phyloP scores from a whole-genome alignment of 495 filamentous ascomycete species.

The Aspergillus incahuasiensis region DNA sequence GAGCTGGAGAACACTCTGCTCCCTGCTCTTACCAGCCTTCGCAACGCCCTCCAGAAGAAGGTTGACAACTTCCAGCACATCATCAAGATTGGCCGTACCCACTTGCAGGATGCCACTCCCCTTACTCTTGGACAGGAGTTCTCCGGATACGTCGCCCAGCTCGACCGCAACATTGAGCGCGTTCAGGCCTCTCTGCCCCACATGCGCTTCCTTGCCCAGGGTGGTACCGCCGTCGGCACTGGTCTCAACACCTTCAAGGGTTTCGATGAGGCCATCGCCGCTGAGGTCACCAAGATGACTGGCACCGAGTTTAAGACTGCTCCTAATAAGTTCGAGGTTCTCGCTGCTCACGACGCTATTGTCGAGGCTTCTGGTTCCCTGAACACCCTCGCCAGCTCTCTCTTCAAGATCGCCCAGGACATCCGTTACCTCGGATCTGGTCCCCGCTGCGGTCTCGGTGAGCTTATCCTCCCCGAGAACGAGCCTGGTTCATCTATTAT shows the following conservation, averaged over 20 bases:
- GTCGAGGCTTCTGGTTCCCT: conserved; percentile 90
- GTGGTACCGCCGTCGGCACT: conserved; percentile 94
- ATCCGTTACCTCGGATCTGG: conserved; percentile 95
- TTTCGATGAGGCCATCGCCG: conserved; percentile 87
- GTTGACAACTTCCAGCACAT: conserved; percentile 84
- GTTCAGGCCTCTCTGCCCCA: conserved; percentile 78
- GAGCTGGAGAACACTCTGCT: conserved; percentile 85
- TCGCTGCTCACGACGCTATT: conserved; percentile 95
- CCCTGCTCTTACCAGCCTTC: conserved; percentile 74
- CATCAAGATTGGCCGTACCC: conserved; percentile 98
- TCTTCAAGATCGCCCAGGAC: conserved; percentile 98
- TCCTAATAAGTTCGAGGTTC: conserved; percentile 97
- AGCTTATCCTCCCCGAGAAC: conserved; percentile 91
- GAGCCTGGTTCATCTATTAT: conserved; percentile 97
- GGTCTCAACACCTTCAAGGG: conserved; percentile 97
- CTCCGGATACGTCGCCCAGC: conserved; percentile 92
- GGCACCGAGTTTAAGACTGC: conserved; percentile 92
- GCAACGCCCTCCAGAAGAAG: conserved; percentile 80
- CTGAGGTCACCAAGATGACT: conserved; percentile 86
- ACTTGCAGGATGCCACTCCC: conserved; percentile 95
- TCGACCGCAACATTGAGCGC: conserved; percentile 84
- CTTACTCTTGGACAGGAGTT: conserved; percentile 97
- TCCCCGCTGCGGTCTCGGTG: conserved; percentile 90
- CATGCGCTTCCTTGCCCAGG: conserved; percentile 84
- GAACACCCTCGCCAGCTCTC: conserved; percentile 86